Base-by-base conservation (phyloP, 139 green algal species). In the Zygnema circumcarinatum region DNA sequence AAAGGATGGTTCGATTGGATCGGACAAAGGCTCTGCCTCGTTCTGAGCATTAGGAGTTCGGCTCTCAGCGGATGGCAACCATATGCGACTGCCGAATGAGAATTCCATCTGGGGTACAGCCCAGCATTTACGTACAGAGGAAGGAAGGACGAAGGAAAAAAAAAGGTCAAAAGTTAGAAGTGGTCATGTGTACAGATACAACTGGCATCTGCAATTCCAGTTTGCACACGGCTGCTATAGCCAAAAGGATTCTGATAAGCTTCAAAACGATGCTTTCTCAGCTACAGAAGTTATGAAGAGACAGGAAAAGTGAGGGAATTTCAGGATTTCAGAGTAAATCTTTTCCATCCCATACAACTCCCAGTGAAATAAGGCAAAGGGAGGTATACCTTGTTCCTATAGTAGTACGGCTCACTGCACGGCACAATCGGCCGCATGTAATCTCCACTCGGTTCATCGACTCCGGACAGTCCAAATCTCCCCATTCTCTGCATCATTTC, bases 321-420 rank as follows among this genome's bases (percentile, higher is more conserved):
- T n/a, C n/a, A n/a, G n/a, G n/a, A n/a, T n/a, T n/a, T n/a, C n/a
- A n/a, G n/a, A n/a, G n/a, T n/a, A n/a, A n/a, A n/a, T n/a, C n/a
- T n/a, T n/a, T n/a, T n/a, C n/a, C n/a, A n/a, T n/a, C n/a, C n/a
- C n/a, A n/a, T n/a, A n/a, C n/a, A n/a, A n/a, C n/a, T n/a, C n/a
- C n/a, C n/a, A n/a, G 56, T n/a, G 56, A 72, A 72, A n/a, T 35
- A 72, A 72, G 56, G n/a, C 29, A 72, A 72, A n/a, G n/a, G 39
- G n/a, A n/a, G n/a, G 22, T 56, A 62, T 33, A 88, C 84, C 84
- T 97, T 98, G 89, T 98, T 98, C 35, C 95, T 89, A 85, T 97
- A 98, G 29, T 72, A 62, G 54, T 92, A 95, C 3, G 56, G 39
- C 54, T 92, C 20, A 1, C n/a, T 38, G 69, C 86, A 94, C 35